phyloP scores from a whole-genome alignment of 805 yeast species.

The Ogataea degrootiae region DNA sequence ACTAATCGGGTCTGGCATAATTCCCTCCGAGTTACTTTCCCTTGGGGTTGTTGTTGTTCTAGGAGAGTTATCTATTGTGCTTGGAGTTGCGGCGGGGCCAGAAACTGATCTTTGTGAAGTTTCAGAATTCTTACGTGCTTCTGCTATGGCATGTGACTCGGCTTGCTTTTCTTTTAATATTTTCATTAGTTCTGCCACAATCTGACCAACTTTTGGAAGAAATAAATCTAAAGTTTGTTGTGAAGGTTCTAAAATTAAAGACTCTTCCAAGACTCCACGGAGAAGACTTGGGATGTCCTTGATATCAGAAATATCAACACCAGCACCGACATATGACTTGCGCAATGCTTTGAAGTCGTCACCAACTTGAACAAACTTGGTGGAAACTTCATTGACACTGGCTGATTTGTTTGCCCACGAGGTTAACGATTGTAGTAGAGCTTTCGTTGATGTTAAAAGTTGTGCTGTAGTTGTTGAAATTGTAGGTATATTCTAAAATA shows the following conservation, averaged over 20 bases:
- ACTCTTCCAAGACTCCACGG: slow-evolving; percentile 76
- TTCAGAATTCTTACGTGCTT: slow-evolving; percentile 10
- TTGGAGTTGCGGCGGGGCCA: slow-evolving; percentile 18
- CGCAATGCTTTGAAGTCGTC: slow-evolving; percentile 88
- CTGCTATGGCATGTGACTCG: slow-evolving; percentile 22
- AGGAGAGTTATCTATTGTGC: neutral
- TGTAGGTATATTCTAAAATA: slow-evolving; percentile 58
- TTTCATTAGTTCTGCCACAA: slow-evolving; percentile 74
- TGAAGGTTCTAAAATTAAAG: slow-evolving; percentile 79
- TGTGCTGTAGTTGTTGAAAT: slow-evolving; percentile 55
- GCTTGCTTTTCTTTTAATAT: slow-evolving; percentile 78
- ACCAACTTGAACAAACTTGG: slow-evolving; percentile 86
- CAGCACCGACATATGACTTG: slow-evolving; percentile 71
- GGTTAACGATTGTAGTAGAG: slow-evolving; percentile 76
- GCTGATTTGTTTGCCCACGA: slow-evolving; percentile 87
- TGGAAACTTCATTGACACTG: slow-evolving; percentile 78
- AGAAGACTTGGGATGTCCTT: slow-evolving; percentile 88
- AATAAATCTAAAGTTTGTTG: slow-evolving; percentile 76
- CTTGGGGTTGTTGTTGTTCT: slow-evolving; percentile 10
- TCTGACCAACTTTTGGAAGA: slow-evolving; percentile 79
- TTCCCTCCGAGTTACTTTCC: neutral
- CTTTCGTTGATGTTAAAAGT: slow-evolving; percentile 82
- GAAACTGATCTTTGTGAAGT: slow-evolving; percentile 22
- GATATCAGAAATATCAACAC: slow-evolving; percentile 75
- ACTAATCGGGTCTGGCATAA: slow-evolving; percentile 52